Base-by-base conservation (phyloP, 495 filamentous ascomycete genomes). In the Penicillium ucsense region DNA sequence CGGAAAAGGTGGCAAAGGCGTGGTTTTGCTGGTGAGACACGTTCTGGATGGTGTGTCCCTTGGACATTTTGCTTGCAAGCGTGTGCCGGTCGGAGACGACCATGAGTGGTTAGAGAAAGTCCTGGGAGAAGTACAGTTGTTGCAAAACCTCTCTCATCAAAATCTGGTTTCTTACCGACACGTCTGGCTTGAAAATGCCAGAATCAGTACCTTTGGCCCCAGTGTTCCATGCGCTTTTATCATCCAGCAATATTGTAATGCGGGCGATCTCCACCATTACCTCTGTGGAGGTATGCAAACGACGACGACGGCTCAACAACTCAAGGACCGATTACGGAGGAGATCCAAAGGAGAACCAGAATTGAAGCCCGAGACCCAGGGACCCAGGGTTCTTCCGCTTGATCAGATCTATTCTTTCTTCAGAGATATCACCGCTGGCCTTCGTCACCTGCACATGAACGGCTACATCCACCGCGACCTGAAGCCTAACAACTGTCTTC, bases 341-440 rank as follows among this genome's bases (percentile, higher is more conserved):
- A 81, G 78, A 41, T 92, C 90, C 3, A 85, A 78, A 40, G 74
- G 72, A 2, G 73, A 84, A 41, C 60, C 67, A 3, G 82, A 85
- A 30, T 61, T 61, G 39, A 71, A 78, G 4, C 47, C 63, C 5
- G 68, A 75, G 20, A 43, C 78, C 6, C 48, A 63, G 12, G 71
- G 75, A 4, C 80, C 80, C 41, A 82, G 88, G 28, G 79, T 68
- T 49, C 74, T 98, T 27, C 71, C 80, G 3, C 86, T 95, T 36
- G 89, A 97, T 42, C 84, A 97, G 55, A 96, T 98, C 29, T 92
- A 94, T 54, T 92, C 90, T 3, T 88, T 98, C 49, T 97, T 97
- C 73, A 85, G 86, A 63, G 94, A 97, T 57, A 91, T 97, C 54
- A 89, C 90, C 0, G 89, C 88, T 0, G 92, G 92, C 2, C 70